Evolutionary conservation across 2,329 filamentous ascomycete species (phyloP), one percentile per base, ranked within the genome.

Genomic region (Cercospora sp.): DNA sequence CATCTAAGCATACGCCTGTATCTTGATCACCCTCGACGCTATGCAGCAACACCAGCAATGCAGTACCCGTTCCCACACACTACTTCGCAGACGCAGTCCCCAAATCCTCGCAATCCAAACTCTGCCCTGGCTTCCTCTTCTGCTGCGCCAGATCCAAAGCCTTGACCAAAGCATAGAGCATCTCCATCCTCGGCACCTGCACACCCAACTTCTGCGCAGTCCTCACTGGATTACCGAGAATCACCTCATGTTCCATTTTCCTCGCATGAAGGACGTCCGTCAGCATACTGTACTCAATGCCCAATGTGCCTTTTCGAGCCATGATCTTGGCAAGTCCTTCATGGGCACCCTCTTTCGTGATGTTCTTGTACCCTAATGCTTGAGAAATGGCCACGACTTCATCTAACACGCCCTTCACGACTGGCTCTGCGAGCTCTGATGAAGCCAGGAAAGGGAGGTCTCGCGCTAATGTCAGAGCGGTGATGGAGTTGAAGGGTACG

Each of bases 401-500:
- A 53, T 80, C 72, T 81, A 85, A 84, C 3, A 84, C 77, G 1
- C 75, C 79, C 49, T 75, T 73, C 6, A 84, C 75, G 2, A 82
- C 74, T 13, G 75, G 74, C 21, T 77, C 72, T 2, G 82, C 78
- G 16, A 73, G 74, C 0, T 78, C 76, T 0, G 81, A 85, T 0
- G 75, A 80, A 0, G 71, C 70, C 10, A 88, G 77, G 74, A 87
- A 85, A 0, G 82, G 75, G 0, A 85, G 82, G 21, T 87, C 87
- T 66, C 85, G 83, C 51, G 82, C 81, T 0, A 84, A 81, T 0
- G 86, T 85, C 1, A 89, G 78, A 0, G 87, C 86, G 51, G 85
- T 88, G 40, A 88, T 81, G 0, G 87, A 84, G 71, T 90, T 90
- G 85, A 86, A 89, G 0, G 85, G 82, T 1, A 84, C 87, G 73